phyloP scores from a whole-genome alignment of 257 asterid genomes.

The Datura wrightii region DNA sequence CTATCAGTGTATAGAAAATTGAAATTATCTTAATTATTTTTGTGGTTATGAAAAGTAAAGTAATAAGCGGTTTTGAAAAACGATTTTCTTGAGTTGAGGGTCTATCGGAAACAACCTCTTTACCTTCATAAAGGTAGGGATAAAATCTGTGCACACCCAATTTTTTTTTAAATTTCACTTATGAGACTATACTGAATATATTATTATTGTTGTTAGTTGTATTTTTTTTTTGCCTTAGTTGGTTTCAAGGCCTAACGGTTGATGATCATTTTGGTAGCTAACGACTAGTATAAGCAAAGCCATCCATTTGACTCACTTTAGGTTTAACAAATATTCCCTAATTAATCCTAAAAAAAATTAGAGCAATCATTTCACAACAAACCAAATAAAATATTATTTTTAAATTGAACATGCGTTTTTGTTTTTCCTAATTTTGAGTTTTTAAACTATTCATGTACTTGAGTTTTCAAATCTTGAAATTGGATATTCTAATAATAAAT shows the following conservation, averaged over 20 bases:
- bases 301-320: constrained; percentile 14
- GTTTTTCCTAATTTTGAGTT: not conserved
- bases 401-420: not conserved
- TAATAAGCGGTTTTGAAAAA: too few relatives aligned
- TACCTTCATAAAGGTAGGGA: too few relatives aligned
- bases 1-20: too few relatives aligned
- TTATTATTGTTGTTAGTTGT: too few relatives aligned
- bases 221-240: constrained; percentile 30
- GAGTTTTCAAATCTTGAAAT: constrained; percentile 2
- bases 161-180: too few relatives aligned
- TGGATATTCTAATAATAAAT: not conserved
- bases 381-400: not conserved
- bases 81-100: too few relatives aligned
- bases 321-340: not conserved
- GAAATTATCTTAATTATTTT: too few relatives aligned
- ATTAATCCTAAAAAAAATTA: not conserved
- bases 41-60: too few relatives aligned
- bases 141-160: not conserved
- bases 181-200: too few relatives aligned
- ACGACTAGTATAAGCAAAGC: constrained; percentile 21
- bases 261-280: constrained; percentile 20
- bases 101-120: too few relatives aligned
- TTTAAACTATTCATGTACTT: not conserved
- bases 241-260: constrained; percentile 18
- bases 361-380: not conserved